Percentiles rank a stretch among this genome's conserved stretches.
These are phyloP conservation scores for Elsinoe australis DNA, from an alignment of 2,329 filamentous ascomycete species.

Conservation along the genomic window DNA sequence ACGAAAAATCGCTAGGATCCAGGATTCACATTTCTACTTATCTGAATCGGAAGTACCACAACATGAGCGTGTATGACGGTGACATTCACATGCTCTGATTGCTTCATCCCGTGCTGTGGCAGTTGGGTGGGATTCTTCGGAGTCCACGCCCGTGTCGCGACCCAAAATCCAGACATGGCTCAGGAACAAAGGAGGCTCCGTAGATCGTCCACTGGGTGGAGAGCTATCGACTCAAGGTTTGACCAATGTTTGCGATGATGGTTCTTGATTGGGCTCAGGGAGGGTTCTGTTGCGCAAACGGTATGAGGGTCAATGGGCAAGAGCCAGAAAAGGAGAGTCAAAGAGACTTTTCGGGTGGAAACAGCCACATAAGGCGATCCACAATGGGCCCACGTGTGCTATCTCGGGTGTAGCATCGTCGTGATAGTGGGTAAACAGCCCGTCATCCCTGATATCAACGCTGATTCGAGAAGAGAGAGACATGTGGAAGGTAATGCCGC, in stretches of 20 bases:
- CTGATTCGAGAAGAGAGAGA: neutral
- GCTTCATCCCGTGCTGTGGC: neutral
- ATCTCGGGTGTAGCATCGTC: neutral
- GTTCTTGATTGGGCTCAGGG: neutral
- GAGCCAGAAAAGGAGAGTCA: conserved; percentile 7
- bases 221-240: neutral
- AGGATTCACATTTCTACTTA: conserved; percentile 8
- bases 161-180: conserved; percentile 1
- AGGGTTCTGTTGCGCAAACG: neutral
- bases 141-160: conserved; percentile 8
- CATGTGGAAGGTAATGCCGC: conserved; percentile 2
- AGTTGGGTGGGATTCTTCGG: conserved; percentile 10
- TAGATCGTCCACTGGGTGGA: conserved; percentile 2
- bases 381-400: conserved; percentile 10
- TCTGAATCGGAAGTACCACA: neutral
- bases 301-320: neutral
- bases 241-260: neutral
- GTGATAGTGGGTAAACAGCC: neutral
- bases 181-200: conserved; percentile 4
- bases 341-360: neutral
- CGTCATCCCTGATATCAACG: conserved; percentile 6
- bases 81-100: conserved; percentile 6
- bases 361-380: conserved; percentile 5
- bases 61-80: conserved; percentile 1
- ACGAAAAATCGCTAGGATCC: neutral